Evolutionary conservation across 306 rosid species (phyloP).

Genomic region (barrel medic (Medicago truncatula)): DNA sequence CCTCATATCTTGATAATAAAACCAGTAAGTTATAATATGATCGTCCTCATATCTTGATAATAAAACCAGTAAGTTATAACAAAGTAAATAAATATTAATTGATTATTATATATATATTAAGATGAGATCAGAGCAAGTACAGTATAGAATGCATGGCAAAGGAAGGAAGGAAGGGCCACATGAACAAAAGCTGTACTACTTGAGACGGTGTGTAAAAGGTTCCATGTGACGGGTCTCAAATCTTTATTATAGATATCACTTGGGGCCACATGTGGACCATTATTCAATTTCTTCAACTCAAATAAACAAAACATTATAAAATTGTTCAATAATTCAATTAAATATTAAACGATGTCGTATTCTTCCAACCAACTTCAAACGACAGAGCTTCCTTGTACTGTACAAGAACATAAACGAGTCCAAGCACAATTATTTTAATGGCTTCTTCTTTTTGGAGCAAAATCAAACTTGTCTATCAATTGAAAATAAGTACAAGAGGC

Average conservation of each 20-base stretch:
- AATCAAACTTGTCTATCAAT: too few species aligned
- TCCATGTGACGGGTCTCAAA: constrained; percentile 53
- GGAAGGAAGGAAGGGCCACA: constrained; percentile 57
- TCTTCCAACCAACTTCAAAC: neutral
- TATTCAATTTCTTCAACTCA: constrained; percentile 46
- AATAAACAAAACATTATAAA: neutral
- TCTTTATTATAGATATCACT: constrained; percentile 40
- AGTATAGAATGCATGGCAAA: constrained; percentile 20
- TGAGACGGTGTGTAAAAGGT: constrained; percentile 33
- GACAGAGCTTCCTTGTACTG: neutral
- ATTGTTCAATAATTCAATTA: neutral
- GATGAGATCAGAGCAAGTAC: too few species aligned
- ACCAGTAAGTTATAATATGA: too few species aligned
- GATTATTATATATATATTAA: too few species aligned
- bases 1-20: too few species aligned
- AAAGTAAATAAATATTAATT: too few species aligned
- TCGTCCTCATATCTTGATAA: too few species aligned
- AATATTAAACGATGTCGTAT: neutral
- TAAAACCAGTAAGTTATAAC: too few species aligned
- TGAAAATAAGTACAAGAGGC: too few species aligned
- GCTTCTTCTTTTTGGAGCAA: too few species aligned
- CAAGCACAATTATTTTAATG: too few species aligned
- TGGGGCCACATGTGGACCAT: constrained; percentile 52
- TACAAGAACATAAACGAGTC: too few species aligned
- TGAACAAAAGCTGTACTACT: constrained; percentile 28